phyloP scores from a whole-genome alignment of 805 yeast species.

The Lachancea sp. region DNA sequence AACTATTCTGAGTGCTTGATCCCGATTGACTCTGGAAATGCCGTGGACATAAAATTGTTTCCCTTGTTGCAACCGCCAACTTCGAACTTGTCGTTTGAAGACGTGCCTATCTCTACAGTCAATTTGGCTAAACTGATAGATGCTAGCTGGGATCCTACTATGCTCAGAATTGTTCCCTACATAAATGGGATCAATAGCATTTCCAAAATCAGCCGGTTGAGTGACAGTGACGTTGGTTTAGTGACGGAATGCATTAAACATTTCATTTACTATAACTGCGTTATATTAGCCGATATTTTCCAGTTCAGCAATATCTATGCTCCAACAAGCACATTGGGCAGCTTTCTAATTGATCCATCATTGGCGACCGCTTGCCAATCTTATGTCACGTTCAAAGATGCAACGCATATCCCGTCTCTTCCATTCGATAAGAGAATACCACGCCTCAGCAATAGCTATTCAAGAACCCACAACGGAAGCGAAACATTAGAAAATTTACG shows the following conservation, averaged over 20 bases:
- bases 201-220: conserved; percentile 63
- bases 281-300: conserved; percentile 76
- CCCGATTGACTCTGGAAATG: conserved; percentile 83
- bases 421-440: conserved; percentile 27
- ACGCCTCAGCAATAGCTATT: conserved; percentile 8
- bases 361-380: conserved; percentile 82
- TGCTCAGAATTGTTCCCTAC: conserved; percentile 78
- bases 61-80: conserved; percentile 83
- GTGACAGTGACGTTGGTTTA: conserved; percentile 71
- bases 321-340: conserved; percentile 70
- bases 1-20: conserved; percentile 94
- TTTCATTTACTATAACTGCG: conserved; percentile 81
- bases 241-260: conserved; percentile 88
- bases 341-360: conserved; percentile 54
- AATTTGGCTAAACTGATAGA: conserved; percentile 67
- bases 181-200: conserved; percentile 87
- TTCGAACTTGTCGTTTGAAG: conserved; percentile 64
- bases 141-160: conserved; percentile 95
- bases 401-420: conserved; percentile 25
- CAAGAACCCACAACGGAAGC: conserved; percentile 1
- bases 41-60: conserved; percentile 88
- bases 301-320: conserved; percentile 87
- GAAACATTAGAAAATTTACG: background rate
- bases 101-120: conserved; percentile 90
- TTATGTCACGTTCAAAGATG: conserved; percentile 53